These are phyloP conservation scores for Brettanomyces nanus DNA, from an alignment of 805 yeast genomes.

Conservation along the genomic window DNA sequence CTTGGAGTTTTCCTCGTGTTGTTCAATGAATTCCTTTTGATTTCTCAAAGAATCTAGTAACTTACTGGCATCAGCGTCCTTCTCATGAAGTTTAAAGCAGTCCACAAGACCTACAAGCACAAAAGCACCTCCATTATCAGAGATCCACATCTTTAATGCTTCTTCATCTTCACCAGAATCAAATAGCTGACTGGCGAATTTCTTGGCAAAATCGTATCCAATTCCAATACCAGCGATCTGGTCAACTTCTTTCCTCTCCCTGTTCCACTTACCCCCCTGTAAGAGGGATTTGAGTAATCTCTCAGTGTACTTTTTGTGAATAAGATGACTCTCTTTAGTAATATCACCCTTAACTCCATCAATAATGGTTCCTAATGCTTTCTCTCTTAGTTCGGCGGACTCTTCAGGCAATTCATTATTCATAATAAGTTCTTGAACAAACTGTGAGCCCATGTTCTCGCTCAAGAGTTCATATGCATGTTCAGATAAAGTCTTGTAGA, in stretches of 20 bases:
- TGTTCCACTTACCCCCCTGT: constrained; percentile 81
- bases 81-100: constrained; percentile 36
- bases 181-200: constrained; percentile 34
- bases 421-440: constrained; percentile 65
- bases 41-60: constrained; percentile 49
- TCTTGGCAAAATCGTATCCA: constrained; percentile 55
- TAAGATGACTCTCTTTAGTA: constrained; percentile 55
- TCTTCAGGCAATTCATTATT: constrained; percentile 32
- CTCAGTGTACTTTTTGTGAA: constrained; percentile 63
- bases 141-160: constrained; percentile 55
- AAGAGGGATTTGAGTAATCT: constrained; percentile 69
- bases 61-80: constrained; percentile 32
- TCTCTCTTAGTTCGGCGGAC: constrained; percentile 24
- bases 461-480: constrained; percentile 44
- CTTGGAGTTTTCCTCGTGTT: constrained; percentile 42
- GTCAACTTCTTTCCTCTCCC: constrained; percentile 44
- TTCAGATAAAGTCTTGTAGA: constrained; percentile 47
- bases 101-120: constrained; percentile 77
- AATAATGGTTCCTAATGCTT: constrained; percentile 48
- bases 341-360: constrained; percentile 62
- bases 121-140: constrained; percentile 61
- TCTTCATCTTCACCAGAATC: constrained; percentile 45
- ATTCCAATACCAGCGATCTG: constrained; percentile 35
- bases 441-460: constrained; percentile 80
- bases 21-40: constrained; percentile 34